Base-by-base conservation (phyloP, 495 filamentous ascomycete species). In the Eremomyces bilateralis region DNA sequence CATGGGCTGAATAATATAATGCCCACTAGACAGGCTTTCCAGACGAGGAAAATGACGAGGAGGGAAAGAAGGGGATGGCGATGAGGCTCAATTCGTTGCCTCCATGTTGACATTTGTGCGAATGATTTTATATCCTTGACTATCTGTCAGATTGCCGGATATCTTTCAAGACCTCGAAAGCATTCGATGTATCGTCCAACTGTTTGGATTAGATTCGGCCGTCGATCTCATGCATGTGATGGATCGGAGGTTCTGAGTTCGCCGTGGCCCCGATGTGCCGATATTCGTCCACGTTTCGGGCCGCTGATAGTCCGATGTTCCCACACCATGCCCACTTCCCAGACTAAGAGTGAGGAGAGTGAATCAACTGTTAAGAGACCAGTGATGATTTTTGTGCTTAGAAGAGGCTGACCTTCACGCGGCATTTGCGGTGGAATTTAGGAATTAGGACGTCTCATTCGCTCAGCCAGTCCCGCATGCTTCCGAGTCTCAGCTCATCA, bases 1-100 rank as follows among this genome's bases (percentile, higher is more conserved):
- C 79, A 73, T 15, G 83, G 76, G 42, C 65, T 67, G 31, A 56
- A 51, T 30, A 67, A 44, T 22, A 74, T 67, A 33, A 88, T 57
- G 17, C 65, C 37, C 24, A 84, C 55, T 17, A 94, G 54, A 15
- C 90, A 44, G 4, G 59, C 31, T 53, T 94, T 94, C 82, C 81
- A 94, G 1, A 53, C 21, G 40, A 43, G 5, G 22, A 44, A 50
- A 1, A 42, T 16, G 6, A 32, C 4, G 15, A 40, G n/a, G 1
- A 49, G 40, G 11, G 38, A 30, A n/a, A 17, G 37, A 8, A 37
- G 11, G 13, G 39, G 39, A 20, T 36, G 24, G 8, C 24, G 24
- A 28, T 13, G 13, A 13, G 8, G 8, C 8, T 13, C 8, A 28
- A 8, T 8, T 28, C 8, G 24, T 13, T 13, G 24, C 8, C 13